A percentile compares a stretch with the other conserved stretches of the same genome.
Evolutionary conservation across 1,284 basidiomycete genomes (phyloP).

Genomic region (Uromyces viciae-fabae): DNA sequence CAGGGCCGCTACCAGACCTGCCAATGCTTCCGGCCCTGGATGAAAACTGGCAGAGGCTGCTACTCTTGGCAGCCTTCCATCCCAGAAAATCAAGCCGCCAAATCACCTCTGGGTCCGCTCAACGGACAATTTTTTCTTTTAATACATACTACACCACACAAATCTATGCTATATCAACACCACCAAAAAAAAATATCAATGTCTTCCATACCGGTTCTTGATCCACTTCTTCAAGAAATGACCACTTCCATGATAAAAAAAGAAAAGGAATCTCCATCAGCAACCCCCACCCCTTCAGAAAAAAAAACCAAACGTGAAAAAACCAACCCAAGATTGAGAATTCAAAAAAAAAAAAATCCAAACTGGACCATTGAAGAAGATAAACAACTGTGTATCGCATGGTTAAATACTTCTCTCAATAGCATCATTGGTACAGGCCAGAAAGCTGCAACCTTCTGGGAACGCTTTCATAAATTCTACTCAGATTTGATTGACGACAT

Average conservation of each 20-base stretch:
- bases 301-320: not conserved
- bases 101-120: not conserved
- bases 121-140: not conserved
- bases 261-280: conserved; percentile 3
- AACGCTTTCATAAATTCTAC: not conserved
- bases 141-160: not conserved
- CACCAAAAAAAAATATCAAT: not conserved
- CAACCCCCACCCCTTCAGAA: not conserved
- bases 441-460: not conserved
- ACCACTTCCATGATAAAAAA: not conserved
- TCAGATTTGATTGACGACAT: not conserved
- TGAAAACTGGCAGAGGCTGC: not conserved
- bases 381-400: not conserved
- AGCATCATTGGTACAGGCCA: not conserved
- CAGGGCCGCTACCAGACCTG: too few species aligned
- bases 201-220: not conserved
- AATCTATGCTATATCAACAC: too few species aligned
- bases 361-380: not conserved
- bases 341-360: not conserved
- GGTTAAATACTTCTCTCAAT: not conserved
- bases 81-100: not conserved
- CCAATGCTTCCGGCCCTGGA: too few species aligned
- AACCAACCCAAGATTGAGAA: not conserved
- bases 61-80: not conserved
- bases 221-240: not conserved